Evolutionary conservation across 176 grass and related monocot genomes (phyloP), one percentile per base, ranked within the genome.

Genomic region (Carex parvula): DNA sequence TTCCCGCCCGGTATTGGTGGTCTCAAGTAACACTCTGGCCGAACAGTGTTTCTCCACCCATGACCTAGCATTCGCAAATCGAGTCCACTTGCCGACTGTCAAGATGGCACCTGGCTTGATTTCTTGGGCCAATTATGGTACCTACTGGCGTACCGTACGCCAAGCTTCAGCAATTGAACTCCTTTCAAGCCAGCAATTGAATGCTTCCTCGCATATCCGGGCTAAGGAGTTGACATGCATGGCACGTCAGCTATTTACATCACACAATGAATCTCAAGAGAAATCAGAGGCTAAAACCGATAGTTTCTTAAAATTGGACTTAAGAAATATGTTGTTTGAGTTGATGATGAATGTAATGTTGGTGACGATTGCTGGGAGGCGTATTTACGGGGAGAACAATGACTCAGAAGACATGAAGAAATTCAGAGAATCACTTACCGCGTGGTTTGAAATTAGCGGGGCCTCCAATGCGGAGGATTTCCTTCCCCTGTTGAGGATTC

Each of bases 1-100:
- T 2, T 87, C 85, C 52, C 79, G 20, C 3, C 85, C 64, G 10
- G 79, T 82, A 17, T 42, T 87, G 63, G 37, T 87, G 17, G 56
- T 87, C 29, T 87, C 85, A 55, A 73, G 30, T 35, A 13, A 29
- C 30, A 4, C 65, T 48, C 64, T 81, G 11, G 79, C 79, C 4
- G 79, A 87, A n/a, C 79, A 87, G 79, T 87, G 85, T 57, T 87
- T 87, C 35, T 77, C 79, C 29, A 50, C 9, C 29, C 53, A 87
- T 35, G 85, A 87, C 79, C 48, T 87, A n/a, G 18, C 66, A 42
- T 87, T 87, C 21, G 62, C 85, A 60, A 87, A 73, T 33, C 79
- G 85, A 15, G 64, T 71, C 63, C 59, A 54, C 10, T 39, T 84
- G 32, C 81, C 52, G 18, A 32, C 52, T 13, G 81, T 67, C 50